Evolutionary conservation across 225 moss, liverwort and hornwort genomes (phyloP), one percentile per base, ranked within the genome.

Genomic region (Anthoceros angustus): DNA sequence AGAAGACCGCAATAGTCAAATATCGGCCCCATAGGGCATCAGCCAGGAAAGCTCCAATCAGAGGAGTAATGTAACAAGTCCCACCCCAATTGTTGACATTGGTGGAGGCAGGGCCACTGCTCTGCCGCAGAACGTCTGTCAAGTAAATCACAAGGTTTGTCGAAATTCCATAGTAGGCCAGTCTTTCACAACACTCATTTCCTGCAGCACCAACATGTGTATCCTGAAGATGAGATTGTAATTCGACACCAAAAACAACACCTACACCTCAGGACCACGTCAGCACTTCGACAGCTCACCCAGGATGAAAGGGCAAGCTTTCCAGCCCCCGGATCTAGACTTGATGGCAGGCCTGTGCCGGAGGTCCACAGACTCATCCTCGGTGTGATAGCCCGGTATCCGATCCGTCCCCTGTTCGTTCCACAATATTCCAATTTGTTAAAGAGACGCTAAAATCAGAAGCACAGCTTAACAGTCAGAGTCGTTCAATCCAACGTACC

Each of bases 51-150:
- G 84, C 94, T 32, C 94, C 94, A 49, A 95, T 90, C 12, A 95
- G 86, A 9, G 94, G 76, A 7, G 94, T 85, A 64, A 95, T 90
- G 80, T 95, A 95, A 73, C 94, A 95, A 43, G 94, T 95, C 64
- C 94, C 94, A 60, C 77, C 69, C 94, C 94, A 95, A 74, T 95
- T 95, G 68, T 76, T 95, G 76, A 95, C 94, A 64, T 85, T 90
- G 68, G 74, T 95, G 21, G 90, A 65, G 0, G 90, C 80, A 7
- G 32, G 5, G 43, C 84, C 72, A 23, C 68, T 77, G 41, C 40
- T 39, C 71, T 90, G 86, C 68, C 82, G 90, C 66, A 95, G 74
- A 40, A 74, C 14, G 9, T 0, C 0, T 0, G 61, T 72, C 71
- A 95, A 68, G 66, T 95, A 95, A 3, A 73, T 74, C 18, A 90